Evolutionary conservation across 257 asterid species (phyloP).

Genomic region (Capsicum pubescens): DNA sequence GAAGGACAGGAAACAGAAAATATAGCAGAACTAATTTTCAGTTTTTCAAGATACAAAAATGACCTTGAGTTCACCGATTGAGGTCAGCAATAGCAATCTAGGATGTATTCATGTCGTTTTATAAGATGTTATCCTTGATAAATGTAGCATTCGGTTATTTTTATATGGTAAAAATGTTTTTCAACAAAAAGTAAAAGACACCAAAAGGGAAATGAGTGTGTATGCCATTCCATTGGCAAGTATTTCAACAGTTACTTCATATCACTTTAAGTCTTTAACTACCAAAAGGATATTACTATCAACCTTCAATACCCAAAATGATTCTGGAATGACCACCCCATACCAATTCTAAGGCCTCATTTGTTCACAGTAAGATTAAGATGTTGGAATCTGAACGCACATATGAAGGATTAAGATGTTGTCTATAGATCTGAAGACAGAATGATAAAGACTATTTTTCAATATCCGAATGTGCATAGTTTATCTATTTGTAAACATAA

Average conservation of each 20-base stretch:
- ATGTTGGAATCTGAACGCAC: too few species aligned
- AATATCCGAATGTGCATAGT: too few species aligned
- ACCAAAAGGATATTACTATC: constrained; percentile 8
- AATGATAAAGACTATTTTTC: too few species aligned
- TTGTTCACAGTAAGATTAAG: too few species aligned
- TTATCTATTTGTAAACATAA: too few species aligned
- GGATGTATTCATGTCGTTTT: background rate
- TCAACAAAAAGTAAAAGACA: background rate
- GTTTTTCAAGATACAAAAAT: constrained; percentile 11
- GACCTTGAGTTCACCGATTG: background rate
- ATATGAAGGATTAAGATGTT: too few species aligned
- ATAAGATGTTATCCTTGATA: background rate
- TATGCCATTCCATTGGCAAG: background rate
- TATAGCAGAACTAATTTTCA: background rate
- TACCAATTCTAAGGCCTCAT: background rate
- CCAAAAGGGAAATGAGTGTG: background rate
- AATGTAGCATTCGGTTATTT: background rate
- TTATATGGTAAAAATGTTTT: background rate
- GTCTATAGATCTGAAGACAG: too few species aligned
- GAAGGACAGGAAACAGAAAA: background rate
- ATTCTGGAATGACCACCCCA: background rate
- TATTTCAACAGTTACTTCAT: background rate
- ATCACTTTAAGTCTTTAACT: constrained; percentile 19
- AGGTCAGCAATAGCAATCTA: constrained; percentile 5
- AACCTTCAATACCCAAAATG: constrained; percentile 13